Conservation (phyloP, 2,329 filamentous ascomycete genomes). For the Ascochyta lentis region DNA sequence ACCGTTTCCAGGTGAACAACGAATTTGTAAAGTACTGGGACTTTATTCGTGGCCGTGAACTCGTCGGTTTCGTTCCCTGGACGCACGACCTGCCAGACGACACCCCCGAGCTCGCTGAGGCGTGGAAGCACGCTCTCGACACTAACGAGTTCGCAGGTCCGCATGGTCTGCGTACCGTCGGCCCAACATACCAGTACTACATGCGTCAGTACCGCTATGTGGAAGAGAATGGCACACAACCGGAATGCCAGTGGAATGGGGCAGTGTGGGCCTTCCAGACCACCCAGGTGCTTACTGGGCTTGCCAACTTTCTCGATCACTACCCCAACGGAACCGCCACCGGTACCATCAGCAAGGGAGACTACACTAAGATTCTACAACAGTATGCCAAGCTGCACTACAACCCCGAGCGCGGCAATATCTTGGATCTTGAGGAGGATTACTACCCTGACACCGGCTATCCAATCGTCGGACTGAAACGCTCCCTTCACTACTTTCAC, state of each 20-base stretch:
- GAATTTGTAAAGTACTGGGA: conserved; percentile 50
- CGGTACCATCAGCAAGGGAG: conserved; percentile 33
- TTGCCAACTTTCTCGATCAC: conserved; percentile 54
- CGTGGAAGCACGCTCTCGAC: conserved; percentile 50
- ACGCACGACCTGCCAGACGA: conserved; percentile 53
- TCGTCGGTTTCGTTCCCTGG: conserved; percentile 55
- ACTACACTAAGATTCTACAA: conserved; percentile 49
- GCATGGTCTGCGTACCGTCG: conserved; percentile 52
- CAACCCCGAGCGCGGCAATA: conserved; percentile 38
- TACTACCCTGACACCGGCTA: conserved; percentile 53
- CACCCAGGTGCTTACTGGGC: conserved; percentile 50
- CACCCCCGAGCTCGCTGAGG: conserved; percentile 44
- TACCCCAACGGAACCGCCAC: conserved; percentile 40
- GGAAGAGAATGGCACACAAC: conserved; percentile 34
- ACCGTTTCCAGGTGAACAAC: conserved; percentile 51
- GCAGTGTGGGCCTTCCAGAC: conserved; percentile 55
- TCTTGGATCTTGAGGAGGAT: conserved; percentile 52
- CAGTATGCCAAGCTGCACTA: conserved; percentile 53
- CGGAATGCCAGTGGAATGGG: conserved; percentile 57
- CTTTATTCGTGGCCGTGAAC: conserved; percentile 53
- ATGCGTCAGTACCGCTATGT: conserved; percentile 54
- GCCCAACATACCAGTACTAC: conserved; percentile 55
- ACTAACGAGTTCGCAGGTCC: conserved; percentile 43
- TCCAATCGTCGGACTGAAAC: conserved; percentile 52
- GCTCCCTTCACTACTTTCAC: conserved; percentile 56